Conservation (phyloP, 129 eudicot genomes). For the Helichrysum umbraculigerum region DNA sequence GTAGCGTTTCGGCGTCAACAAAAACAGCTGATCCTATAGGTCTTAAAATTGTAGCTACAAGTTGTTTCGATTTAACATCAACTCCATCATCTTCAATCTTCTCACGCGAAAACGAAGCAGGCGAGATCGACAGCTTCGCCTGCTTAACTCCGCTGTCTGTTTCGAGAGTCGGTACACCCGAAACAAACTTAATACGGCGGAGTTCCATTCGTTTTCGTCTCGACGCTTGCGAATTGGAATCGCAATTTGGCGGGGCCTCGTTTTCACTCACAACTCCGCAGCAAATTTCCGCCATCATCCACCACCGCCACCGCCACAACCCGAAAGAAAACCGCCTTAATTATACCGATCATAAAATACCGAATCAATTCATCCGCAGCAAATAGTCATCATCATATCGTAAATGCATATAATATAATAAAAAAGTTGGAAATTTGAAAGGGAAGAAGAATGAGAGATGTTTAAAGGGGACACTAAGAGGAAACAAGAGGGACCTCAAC, state of each 20-base stretch:
- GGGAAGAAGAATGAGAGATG: constrained; percentile 3
- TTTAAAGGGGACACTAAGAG: constrained; percentile 21
- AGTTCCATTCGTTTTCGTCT: constrained; percentile 63
- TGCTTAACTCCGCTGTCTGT: constrained; percentile 43
- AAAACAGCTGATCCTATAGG: constrained; percentile 25
- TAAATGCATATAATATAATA: neutral
- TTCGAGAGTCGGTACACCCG: constrained; percentile 31
- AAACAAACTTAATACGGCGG: constrained; percentile 39
- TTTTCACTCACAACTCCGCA: constrained; percentile 53
- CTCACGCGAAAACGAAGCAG: constrained; percentile 34
- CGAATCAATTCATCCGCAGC: neutral
- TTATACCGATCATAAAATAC: constrained; percentile 4
- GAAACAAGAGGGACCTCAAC: constrained; percentile 31
- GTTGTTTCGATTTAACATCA: constrained; percentile 17
- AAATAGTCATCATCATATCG: too few relatives aligned
- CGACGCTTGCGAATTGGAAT: constrained; percentile 45
- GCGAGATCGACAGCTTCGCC: constrained; percentile 34
- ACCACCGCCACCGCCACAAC: constrained; percentile 15
- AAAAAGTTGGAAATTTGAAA: neutral
- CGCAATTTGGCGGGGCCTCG: constrained; percentile 43
- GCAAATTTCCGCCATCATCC: constrained; percentile 64
- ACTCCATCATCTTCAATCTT: constrained; percentile 5
- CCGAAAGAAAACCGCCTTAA: neutral
- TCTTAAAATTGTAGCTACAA: constrained; percentile 29
- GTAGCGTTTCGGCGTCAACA: constrained; percentile 15